Base-by-base conservation (phyloP, 2,329 filamentous ascomycete genomes). In the Hymenoscyphus linearis region DNA sequence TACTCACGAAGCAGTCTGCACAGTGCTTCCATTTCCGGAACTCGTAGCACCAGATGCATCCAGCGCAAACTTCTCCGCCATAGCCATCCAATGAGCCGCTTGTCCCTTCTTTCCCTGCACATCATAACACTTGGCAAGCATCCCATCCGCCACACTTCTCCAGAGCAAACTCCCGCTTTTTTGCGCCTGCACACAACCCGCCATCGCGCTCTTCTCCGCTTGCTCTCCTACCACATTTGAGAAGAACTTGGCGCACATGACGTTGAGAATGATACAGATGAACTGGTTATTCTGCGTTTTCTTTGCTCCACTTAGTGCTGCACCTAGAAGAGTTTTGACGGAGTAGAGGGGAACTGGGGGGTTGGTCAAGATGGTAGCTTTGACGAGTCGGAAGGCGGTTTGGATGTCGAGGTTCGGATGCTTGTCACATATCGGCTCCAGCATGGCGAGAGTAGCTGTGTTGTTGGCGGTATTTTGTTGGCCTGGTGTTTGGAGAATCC, bases 81-180 rank as follows among this genome's bases (percentile, higher is more conserved):
- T 79, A n/a, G 76, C 74, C 47, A 76, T 74, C 6, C 78, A 74
- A 6, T 66, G 67, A 40, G 72, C 71, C 12, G 83, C 83, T 64
- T 86, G 81, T 3, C 75, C 75, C 13, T 72, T 73, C 68, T 88
- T 85, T 25, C 90, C 90, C 69, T 90, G 85, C 60, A 89, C 82
- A 68, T 91, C 89, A 65, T 88, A 82, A 25, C 87, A 90, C 69
- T 91, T 85, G 0, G 87, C 87, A 55, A 93, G 79, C 83, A 95
- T 88, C 25, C 88, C 88, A 66, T 90, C 86, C 1, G 89, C 88
- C 7, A 96, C 91, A 69, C 88, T 92, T 77, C 86, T 86, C 89
- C 89, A 93, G 57, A 92, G 75, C 16, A 85, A 78, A 70, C 90
- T 90, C 25, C 87, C 86, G 67, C 86, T 88, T 71, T 84, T 84